A percentile compares a stretch with the other conserved stretches of the same genome.
Evolutionary conservation across 768 basidiomycete species (phyloP).

Genomic region (Tulasnella sp.): DNA sequence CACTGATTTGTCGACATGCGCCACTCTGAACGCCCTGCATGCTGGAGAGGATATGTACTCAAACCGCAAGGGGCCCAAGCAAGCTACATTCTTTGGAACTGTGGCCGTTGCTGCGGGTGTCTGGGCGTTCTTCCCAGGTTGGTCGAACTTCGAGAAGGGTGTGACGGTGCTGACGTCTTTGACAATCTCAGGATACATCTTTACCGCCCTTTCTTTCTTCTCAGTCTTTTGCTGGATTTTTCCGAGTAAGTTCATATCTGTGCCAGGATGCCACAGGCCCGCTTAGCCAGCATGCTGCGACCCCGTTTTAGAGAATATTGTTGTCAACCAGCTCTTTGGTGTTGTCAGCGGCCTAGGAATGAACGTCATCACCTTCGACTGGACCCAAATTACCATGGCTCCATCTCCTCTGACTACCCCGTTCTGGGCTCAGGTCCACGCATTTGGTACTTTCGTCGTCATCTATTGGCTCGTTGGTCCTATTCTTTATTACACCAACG

Average conservation of each 20-base stretch:
- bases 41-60: slow-evolving; percentile 69
- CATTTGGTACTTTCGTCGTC: slow-evolving; percentile 75
- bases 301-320: slow-evolving; percentile 45
- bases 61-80: slow-evolving; percentile 43
- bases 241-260: slow-evolving; percentile 16
- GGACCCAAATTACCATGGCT: slow-evolving; percentile 66
- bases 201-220: slow-evolving; percentile 79
- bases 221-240: slow-evolving; percentile 89
- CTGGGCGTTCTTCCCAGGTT: slow-evolving; percentile 87
- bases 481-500: slow-evolving; percentile 87
- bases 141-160: slow-evolving; percentile 25
- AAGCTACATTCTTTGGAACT: slow-evolving; percentile 76
- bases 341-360: slow-evolving; percentile 75
- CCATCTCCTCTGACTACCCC: slow-evolving; percentile 70
- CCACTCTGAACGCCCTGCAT: slow-evolving; percentile 92
- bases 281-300: background rate
- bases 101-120: slow-evolving; percentile 59
- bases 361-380: slow-evolving; percentile 89
- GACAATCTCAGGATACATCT: slow-evolving; percentile 63
- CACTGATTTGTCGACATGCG: slow-evolving; percentile 84
- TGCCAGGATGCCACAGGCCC: background rate
- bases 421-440: slow-evolving; percentile 96
- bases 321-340: slow-evolving; percentile 89
- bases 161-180: background rate
- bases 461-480: slow-evolving; percentile 92